A percentile compares a stretch with the other conserved stretches of the same genome.
These are phyloP conservation scores for Nakaseomyces nivariensis DNA, from an alignment of 1,139 yeast genomes.

Conservation along the genomic window DNA sequence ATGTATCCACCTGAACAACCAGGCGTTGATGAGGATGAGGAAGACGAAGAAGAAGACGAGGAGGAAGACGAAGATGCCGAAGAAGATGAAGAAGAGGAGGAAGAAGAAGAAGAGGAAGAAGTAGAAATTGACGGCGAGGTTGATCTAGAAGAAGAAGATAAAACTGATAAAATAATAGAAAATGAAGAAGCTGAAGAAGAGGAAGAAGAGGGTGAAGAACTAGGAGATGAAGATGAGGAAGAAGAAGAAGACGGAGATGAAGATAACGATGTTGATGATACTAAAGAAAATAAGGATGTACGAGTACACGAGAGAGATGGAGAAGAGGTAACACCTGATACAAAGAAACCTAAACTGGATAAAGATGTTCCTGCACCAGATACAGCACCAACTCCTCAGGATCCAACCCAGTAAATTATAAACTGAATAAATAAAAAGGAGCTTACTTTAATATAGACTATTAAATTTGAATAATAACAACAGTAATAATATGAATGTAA, in stretches of 20 bases:
- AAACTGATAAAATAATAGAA: slow-evolving; percentile 24
- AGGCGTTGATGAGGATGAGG: slow-evolving; percentile 46
- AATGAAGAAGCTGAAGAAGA: slow-evolving; percentile 27
- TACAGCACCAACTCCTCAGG: slow-evolving; percentile 15
- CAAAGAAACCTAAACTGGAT: slow-evolving; percentile 9
- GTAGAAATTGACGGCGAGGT: slow-evolving; percentile 33
- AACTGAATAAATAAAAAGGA: background rate
- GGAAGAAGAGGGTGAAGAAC: slow-evolving; percentile 23
- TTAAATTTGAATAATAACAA: background rate
- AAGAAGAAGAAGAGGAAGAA: slow-evolving; percentile 33
- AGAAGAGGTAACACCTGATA: slow-evolving; percentile 3
- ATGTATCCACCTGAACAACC: slow-evolving; percentile 75
- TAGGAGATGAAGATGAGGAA: slow-evolving; percentile 9
- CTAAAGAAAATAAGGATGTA: slow-evolving; percentile 3
- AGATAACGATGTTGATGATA: slow-evolving; percentile 10
- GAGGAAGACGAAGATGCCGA: slow-evolving; percentile 46
- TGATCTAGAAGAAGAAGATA: slow-evolving; percentile 29
- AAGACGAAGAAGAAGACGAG: slow-evolving; percentile 47
- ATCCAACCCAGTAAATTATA: slow-evolving; percentile 7
- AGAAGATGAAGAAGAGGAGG: slow-evolving; percentile 41
- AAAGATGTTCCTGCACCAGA: slow-evolving; percentile 5
- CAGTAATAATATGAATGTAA: background rate
- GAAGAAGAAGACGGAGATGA: slow-evolving; percentile 13
- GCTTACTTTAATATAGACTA: background rate
- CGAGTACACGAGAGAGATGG: slow-evolving; percentile 3